Percentiles rank a stretch among this genome's conserved stretches.
These are phyloP conservation scores for Rhizopus delemar DNA, from an alignment of 371 early-diverging fungal species.

Conservation along the genomic window DNA sequence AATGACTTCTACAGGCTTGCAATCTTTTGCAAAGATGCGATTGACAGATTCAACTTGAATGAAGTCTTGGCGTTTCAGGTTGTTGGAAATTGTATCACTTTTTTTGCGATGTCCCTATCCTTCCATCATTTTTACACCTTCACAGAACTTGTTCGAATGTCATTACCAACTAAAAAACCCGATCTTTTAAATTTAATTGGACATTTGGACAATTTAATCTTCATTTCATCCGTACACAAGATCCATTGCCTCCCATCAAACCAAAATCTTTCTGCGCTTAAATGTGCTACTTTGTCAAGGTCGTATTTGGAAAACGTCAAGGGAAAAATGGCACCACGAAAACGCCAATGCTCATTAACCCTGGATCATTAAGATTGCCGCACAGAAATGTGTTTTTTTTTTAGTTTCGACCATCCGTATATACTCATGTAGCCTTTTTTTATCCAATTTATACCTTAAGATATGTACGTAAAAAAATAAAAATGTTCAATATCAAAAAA, in stretches of 20 bases:
- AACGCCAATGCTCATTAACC: conserved; percentile 13
- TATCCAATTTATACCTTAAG: conserved; percentile 2
- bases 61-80: conserved; percentile 12
- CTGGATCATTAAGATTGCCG: conserved; percentile 13
- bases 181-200: conserved; percentile 16
- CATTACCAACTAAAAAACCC: conserved; percentile 11
- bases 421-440: background rate
- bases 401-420: conserved; percentile 8
- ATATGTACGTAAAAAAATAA: conserved; percentile 5
- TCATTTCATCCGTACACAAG: conserved; percentile 15
- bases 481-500: too few relatives aligned
- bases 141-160: conserved; percentile 13
- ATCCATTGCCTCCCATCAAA: conserved; percentile 13
- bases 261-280: conserved; percentile 13
- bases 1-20: conserved; percentile 11
- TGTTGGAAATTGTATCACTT: conserved; percentile 16
- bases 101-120: conserved; percentile 17
- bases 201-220: conserved; percentile 13
- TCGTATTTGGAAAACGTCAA: conserved; percentile 16
- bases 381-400: conserved; percentile 14
- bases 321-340: conserved; percentile 15
- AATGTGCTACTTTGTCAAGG: too few relatives aligned
- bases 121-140: conserved; percentile 7
- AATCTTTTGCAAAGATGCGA: conserved; percentile 14
- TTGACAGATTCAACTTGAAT: conserved; percentile 16